Evolutionary conservation across 768 basidiomycete species (phyloP), one percentile per base, ranked within the genome.

Genomic region (Podaxis pistillaris): DNA sequence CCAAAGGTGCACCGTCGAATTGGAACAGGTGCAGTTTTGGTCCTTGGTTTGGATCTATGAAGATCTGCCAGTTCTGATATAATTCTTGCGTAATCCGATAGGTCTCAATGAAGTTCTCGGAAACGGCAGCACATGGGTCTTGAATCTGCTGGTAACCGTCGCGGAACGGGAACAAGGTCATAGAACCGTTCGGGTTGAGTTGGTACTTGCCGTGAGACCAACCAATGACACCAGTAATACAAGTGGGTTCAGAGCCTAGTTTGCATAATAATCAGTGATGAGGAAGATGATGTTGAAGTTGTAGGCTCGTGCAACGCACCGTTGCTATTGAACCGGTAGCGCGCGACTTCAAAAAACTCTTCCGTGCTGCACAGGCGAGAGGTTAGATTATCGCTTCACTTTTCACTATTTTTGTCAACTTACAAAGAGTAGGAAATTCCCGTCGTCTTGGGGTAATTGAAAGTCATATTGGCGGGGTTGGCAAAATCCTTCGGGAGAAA

Each of bases 81-180:
- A 85, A 72, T 70, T 93, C 91, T 36, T 47, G 19, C 12, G 87
- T 89, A 65, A 82, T 71, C 76, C 93, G 90, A 83, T 94, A 98
- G 51, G 78, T 72, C 69, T 95, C 87, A 69, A 98, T 85, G 71
- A 96, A 89, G 72, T 94, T 93, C 38, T 56, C 54, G 30, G 95
- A 94, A 9, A 83, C 79, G 9, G 94, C 91, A 0, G 90, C 90
- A 70, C 96, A 99, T 0, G 94, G 90, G 67, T 96, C 90, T 79
- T 99, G 94, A 44, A 98, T 83, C 79, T 96, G 96, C 73, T 97
- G 94, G 75, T 86, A 92, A 15, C 96, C 96, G 72, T 99, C 96
- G 17, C 81, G 84, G 65, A 94, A 83, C 1, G 95, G 92, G 2
- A 71, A 75, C 69, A 94, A 76, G 44, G 83, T 72, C 63, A 98